These are phyloP conservation scores for Pythium apleroticum DNA, from an alignment of 352 stramenopile species.

Conservation along the genomic window DNA sequence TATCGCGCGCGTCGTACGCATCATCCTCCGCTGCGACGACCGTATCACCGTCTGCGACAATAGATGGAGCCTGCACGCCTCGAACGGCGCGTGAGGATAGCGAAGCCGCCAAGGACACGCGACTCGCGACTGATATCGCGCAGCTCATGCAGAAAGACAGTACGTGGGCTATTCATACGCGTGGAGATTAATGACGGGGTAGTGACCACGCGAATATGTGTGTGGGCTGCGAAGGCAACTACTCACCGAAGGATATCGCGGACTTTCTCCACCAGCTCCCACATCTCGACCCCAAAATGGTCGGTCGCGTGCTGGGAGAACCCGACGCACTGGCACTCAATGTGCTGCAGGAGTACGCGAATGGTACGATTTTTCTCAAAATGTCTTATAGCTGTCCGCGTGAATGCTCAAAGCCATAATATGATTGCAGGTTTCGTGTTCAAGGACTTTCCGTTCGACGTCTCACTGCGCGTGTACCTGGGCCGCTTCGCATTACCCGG, in stretches of 20 bases:
- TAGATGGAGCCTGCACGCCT: not conserved
- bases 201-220: not conserved
- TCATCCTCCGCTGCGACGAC: slow-evolving; percentile 5
- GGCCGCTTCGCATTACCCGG: slow-evolving; percentile 65
- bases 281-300: slow-evolving; percentile 69
- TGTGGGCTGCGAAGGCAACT: slow-evolving; percentile 27
- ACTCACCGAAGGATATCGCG: slow-evolving; percentile 55
- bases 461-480: slow-evolving; percentile 72
- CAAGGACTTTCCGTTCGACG: slow-evolving; percentile 54
- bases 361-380: slow-evolving; percentile 24
- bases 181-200: not conserved
- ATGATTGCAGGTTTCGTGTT: slow-evolving; percentile 66
- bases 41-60: not conserved
- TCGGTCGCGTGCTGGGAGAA: slow-evolving; percentile 67
- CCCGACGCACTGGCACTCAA: slow-evolving; percentile 54
- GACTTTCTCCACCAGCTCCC: slow-evolving; percentile 65
- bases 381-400: no score
- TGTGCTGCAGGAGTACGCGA: slow-evolving; percentile 74
- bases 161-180: slow-evolving; percentile 25
- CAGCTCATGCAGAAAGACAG: slow-evolving; percentile 51
- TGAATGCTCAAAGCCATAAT: not conserved
- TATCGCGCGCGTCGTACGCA: slow-evolving; percentile 6
- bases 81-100: not conserved
- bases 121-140: slow-evolving; percentile 31
- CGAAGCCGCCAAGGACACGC: slow-evolving; percentile 18